Percentiles rank a stretch among this genome's conserved stretches.
Conservation (phyloP, 208 protist species). For the Wallacemonas sp. region DNA sequence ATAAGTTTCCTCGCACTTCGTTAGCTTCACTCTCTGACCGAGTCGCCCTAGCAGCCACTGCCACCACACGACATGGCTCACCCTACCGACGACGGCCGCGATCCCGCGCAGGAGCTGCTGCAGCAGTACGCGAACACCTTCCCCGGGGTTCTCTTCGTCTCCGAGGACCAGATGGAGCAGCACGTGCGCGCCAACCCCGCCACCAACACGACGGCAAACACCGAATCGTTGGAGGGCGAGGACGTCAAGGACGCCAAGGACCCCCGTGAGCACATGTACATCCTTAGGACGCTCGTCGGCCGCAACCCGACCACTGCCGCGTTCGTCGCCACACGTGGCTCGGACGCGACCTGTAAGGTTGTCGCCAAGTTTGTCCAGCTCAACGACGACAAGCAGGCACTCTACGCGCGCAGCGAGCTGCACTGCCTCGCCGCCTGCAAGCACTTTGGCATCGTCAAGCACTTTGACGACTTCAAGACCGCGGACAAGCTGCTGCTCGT, state of each 20-base stretch:
- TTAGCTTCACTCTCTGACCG: not conserved
- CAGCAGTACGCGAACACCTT: constrained; percentile 85
- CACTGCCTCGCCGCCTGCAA: constrained; percentile 85
- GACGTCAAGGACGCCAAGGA: constrained; percentile 62
- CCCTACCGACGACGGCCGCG: constrained; percentile 34
- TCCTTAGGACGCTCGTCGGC: constrained; percentile 74
- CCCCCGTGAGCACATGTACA: constrained; percentile 83
- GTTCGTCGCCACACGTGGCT: constrained; percentile 79
- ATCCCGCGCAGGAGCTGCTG: constrained; percentile 54
- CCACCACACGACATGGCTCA: constrained; percentile 7
- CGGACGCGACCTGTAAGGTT: constrained; percentile 62
- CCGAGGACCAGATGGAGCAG: constrained; percentile 66
- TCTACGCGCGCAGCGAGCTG: constrained; percentile 83
- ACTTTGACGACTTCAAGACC: constrained; percentile 83
- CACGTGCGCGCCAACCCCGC: constrained; percentile 48
- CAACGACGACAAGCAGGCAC: constrained; percentile 81
- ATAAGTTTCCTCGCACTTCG: no score
- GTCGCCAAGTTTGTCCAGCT: constrained; percentile 89
- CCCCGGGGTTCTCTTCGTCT: constrained; percentile 76
- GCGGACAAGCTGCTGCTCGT: constrained; percentile 84
- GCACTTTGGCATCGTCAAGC: constrained; percentile 91
- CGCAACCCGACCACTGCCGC: constrained; percentile 84
- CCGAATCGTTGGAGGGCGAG: constrained; percentile 66
- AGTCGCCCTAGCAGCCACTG: not conserved
- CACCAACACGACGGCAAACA: constrained; percentile 18